A percentile compares a stretch with the other conserved stretches of the same genome.
Conservation (phyloP, 2,329 filamentous ascomycete genomes). For the Sporothrix pallida region DNA sequence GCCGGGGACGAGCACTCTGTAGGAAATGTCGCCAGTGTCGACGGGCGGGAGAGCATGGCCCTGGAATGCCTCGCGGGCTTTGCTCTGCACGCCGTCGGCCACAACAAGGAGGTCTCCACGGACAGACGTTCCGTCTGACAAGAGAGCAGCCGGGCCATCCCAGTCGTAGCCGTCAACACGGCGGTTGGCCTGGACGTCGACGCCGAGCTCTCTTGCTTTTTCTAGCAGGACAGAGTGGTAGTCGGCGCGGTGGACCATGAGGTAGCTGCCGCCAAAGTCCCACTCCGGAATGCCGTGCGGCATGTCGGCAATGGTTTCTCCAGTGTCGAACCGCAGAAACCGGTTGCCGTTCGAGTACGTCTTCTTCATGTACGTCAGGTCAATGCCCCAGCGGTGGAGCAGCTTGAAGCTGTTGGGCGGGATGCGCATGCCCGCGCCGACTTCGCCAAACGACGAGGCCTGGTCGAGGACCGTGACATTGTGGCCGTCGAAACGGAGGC, state of each 20-base stretch:
- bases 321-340: slow-evolving; percentile 30
- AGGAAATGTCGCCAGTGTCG: slow-evolving; percentile 46
- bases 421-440: slow-evolving; percentile 37
- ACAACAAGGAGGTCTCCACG: slow-evolving; percentile 39
- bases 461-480: slow-evolving; percentile 35
- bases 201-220: slow-evolving; percentile 40
- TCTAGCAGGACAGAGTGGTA: slow-evolving; percentile 43
- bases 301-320: slow-evolving; percentile 23
- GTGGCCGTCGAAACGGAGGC: slow-evolving; percentile 31
- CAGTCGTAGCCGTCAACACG: slow-evolving; percentile 42
- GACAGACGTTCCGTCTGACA: slow-evolving; percentile 38
- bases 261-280: slow-evolving; percentile 45
- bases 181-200: slow-evolving; percentile 38
- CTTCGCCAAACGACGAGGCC: slow-evolving; percentile 34
- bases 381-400: slow-evolving; percentile 42
- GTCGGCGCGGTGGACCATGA: slow-evolving; percentile 47
- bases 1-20: slow-evolving; percentile 43
- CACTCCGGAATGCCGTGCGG: slow-evolving; percentile 39
- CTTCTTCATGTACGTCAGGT: slow-evolving; percentile 22
- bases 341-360: slow-evolving; percentile 30
- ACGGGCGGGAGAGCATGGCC: slow-evolving; percentile 40
- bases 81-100: slow-evolving; percentile 43
- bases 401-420: slow-evolving; percentile 45
- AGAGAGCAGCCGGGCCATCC: slow-evolving; percentile 36
- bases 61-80: slow-evolving; percentile 40